Conservation (phyloP, 345 rosid species). For the Dovyalis caffra region DNA sequence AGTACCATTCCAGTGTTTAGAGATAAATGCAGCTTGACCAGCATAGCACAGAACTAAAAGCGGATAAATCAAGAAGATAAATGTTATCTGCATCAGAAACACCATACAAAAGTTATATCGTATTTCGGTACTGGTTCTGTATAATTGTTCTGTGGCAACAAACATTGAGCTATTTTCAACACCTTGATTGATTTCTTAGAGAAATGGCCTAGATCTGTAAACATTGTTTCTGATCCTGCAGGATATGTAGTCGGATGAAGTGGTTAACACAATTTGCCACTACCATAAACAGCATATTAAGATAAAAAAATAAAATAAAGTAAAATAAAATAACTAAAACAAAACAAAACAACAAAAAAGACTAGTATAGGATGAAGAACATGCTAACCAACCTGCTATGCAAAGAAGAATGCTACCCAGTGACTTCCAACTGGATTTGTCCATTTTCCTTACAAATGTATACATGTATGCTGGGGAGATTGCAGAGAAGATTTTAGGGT, state of each 20-base stretch:
- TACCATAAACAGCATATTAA: too few relatives aligned
- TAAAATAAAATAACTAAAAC: too few relatives aligned
- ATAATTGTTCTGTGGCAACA: not conserved
- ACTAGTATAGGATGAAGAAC: not conserved
- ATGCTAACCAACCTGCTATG: constrained; percentile 44
- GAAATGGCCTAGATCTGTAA: constrained; percentile 64
- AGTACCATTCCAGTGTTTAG: constrained; percentile 27
- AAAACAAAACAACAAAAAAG: not conserved
- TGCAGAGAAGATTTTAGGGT: constrained; percentile 37
- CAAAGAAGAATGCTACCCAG: constrained; percentile 57
- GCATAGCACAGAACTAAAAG: constrained; percentile 47
- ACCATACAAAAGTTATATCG: constrained; percentile 1
- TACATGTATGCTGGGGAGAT: constrained; percentile 46
- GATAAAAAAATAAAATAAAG: not conserved
- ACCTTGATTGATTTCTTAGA: constrained; percentile 59
- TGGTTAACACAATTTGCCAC: not conserved
- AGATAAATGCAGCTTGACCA: constrained; percentile 66
- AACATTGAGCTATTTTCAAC: not conserved
- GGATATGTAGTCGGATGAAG: not conserved
- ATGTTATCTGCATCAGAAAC: constrained; percentile 43
- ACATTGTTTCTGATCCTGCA: constrained; percentile 71
- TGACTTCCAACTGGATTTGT: constrained; percentile 39
- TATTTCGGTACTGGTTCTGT: not conserved
- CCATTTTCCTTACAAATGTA: constrained; percentile 32
- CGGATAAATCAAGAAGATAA: constrained; percentile 49